phyloP scores from a whole-genome alignment of 2,329 filamentous ascomycete species.

The Pseudogymnoascus pannorum region DNA sequence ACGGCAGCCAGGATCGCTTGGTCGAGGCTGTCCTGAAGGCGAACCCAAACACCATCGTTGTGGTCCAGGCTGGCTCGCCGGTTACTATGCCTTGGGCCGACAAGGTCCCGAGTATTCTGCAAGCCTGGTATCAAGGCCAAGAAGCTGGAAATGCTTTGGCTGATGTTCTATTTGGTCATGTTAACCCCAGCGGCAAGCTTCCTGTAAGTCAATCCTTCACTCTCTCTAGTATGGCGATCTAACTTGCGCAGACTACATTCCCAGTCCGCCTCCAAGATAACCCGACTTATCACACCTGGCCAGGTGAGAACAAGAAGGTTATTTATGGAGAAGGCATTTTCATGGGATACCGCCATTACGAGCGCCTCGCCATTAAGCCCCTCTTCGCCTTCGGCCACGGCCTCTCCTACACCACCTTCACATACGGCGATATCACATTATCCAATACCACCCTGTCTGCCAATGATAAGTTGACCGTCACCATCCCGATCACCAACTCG shows the following conservation, averaged over 20 bases:
- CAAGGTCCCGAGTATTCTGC: slow-evolving; percentile 57
- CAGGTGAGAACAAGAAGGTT: slow-evolving; percentile 60
- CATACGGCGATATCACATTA: slow-evolving; percentile 51
- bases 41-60: slow-evolving; percentile 59
- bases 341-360: slow-evolving; percentile 68
- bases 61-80: slow-evolving; percentile 63
- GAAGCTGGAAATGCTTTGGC: slow-evolving; percentile 62
- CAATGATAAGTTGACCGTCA: slow-evolving; percentile 28
- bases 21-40: slow-evolving; percentile 54
- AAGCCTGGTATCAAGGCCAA: slow-evolving; percentile 65
- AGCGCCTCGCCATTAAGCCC: slow-evolving; percentile 50
- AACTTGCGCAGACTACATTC: slow-evolving; percentile 48
- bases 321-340: slow-evolving; percentile 67
- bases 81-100: slow-evolving; percentile 65
- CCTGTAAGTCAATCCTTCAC: slow-evolving; percentile 32
- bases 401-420: slow-evolving; percentile 64
- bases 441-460: slow-evolving; percentile 35
- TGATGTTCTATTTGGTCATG: slow-evolving; percentile 56
- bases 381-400: slow-evolving; percentile 70
- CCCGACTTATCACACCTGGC: slow-evolving; percentile 66
- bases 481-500: slow-evolving; percentile 51
- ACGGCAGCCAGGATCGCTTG: slow-evolving; percentile 54
- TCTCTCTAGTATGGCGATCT: slow-evolving; percentile 10
- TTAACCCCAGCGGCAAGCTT: slow-evolving; percentile 61
- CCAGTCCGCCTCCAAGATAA: slow-evolving; percentile 57